These are phyloP conservation scores for Agrocybe chaxingu DNA, from an alignment of 768 basidiomycete species.

Conservation along the genomic window DNA sequence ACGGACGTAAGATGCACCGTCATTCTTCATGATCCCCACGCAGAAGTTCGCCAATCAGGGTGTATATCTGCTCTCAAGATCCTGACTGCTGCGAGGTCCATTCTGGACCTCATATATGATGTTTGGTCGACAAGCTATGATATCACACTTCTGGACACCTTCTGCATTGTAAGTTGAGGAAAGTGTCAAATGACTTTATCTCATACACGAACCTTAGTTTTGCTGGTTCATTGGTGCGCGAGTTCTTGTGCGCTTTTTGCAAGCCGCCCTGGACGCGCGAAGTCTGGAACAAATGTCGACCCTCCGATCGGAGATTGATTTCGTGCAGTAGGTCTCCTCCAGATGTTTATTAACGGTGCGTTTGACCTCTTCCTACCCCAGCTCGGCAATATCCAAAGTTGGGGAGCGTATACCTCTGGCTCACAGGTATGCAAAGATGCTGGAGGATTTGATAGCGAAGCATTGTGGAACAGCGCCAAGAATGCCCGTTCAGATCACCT, in stretches of 20 bases:
- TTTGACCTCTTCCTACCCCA: conserved; percentile 18
- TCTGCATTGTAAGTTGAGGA: conserved; percentile 53
- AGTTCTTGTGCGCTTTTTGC: conserved; percentile 63
- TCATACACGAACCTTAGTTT: conserved; percentile 34
- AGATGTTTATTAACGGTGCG: background rate
- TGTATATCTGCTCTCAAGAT: conserved; percentile 72
- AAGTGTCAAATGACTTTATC: background rate
- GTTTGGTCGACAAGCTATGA: conserved; percentile 73
- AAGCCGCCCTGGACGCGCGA: conserved; percentile 57
- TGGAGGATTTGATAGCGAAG: conserved; percentile 44
- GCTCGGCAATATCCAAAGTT: conserved; percentile 56
- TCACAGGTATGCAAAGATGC: conserved; percentile 54
- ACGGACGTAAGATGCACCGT: conserved; percentile 51
- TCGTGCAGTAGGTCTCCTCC: conserved; percentile 54
- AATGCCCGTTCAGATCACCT: conserved; percentile 26
- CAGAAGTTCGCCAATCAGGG: conserved; percentile 50
- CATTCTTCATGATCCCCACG: conserved; percentile 75
- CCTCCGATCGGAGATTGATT: conserved; percentile 61
- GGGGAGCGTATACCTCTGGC: conserved; percentile 69
- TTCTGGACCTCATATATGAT: conserved; percentile 64
- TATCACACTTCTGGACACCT: conserved; percentile 65
- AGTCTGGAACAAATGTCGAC: conserved; percentile 55
- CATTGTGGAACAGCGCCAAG: conserved; percentile 31
- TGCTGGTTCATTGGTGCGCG: conserved; percentile 70
- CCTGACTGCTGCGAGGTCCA: conserved; percentile 59